These are phyloP conservation scores for Dillenia turbinata DNA, from an alignment of 164 flowering plant genomes.

Conservation along the genomic window DNA sequence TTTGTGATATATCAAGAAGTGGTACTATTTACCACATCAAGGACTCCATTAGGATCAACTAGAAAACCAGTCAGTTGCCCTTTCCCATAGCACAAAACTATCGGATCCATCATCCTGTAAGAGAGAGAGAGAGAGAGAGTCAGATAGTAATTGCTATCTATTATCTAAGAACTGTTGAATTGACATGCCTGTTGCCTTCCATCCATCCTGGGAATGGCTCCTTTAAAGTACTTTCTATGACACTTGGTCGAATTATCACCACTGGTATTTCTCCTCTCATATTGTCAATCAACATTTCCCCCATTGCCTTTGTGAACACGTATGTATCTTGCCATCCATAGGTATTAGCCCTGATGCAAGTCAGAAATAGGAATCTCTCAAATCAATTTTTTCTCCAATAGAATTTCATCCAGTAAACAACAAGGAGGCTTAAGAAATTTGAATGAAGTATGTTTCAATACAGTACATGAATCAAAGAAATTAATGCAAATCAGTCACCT, in stretches of 20 bases:
- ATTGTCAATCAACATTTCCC: constrained; percentile 82
- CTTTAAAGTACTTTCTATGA: constrained; percentile 76
- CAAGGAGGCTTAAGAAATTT: background rate
- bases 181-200: constrained; percentile 77
- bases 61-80: constrained; percentile 87
- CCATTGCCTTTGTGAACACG: constrained; percentile 95
- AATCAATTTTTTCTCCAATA: too few species aligned
- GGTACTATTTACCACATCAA: constrained; percentile 69
- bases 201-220: constrained; percentile 99
- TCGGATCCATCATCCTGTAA: constrained; percentile 95
- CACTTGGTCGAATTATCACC: constrained; percentile 79
- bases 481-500: constrained; percentile 34
- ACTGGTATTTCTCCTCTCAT: constrained; percentile 79
- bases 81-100: constrained; percentile 79
- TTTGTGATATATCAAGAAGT: background rate
- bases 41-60: constrained; percentile 74
- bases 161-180: too few species aligned
- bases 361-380: background rate
- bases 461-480: too few species aligned
- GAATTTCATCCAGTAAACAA: too few species aligned
- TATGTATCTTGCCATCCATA: constrained; percentile 97
- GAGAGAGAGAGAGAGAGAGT: background rate
- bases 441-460: background rate
- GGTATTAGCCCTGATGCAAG: constrained; percentile 57
- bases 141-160: background rate